Percentiles rank a stretch among this genome's conserved stretches.
phyloP scores from a whole-genome alignment of 768 basidiomycete genomes.

The Cystobasidium tubakii region DNA sequence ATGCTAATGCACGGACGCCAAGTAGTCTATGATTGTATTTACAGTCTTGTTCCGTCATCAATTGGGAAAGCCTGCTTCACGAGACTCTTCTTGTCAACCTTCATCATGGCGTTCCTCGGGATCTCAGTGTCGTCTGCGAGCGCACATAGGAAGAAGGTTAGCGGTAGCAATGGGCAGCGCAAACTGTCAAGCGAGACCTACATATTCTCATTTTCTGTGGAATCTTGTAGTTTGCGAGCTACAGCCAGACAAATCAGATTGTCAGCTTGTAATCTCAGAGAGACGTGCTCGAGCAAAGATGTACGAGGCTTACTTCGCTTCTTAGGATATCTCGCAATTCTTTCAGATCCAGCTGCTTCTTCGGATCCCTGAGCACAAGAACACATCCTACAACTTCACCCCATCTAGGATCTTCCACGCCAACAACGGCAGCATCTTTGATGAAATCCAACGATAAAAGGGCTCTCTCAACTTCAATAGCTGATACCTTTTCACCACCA shows the following conservation, averaged over 20 bases:
- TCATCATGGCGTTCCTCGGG: slow-evolving; percentile 43
- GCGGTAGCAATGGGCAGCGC: too few relatives aligned
- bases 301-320: neutral
- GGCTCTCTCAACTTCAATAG: slow-evolving; percentile 46
- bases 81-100: slow-evolving; percentile 39
- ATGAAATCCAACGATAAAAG: slow-evolving; percentile 44
- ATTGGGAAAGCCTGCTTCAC: slow-evolving; percentile 21
- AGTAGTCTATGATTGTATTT: too few relatives aligned
- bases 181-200: neutral
- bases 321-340: slow-evolving; percentile 37
- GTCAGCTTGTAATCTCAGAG: too few relatives aligned
- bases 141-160: neutral
- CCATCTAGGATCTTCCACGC: slow-evolving; percentile 46
- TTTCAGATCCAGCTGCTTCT: slow-evolving; percentile 35
- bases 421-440: slow-evolving; percentile 47
- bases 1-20: too few relatives aligned
- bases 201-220: slow-evolving; percentile 33
- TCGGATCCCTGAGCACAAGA: slow-evolving; percentile 23
- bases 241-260: neutral
- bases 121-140: slow-evolving; percentile 34
- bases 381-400: slow-evolving; percentile 46
- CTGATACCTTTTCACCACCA: slow-evolving; percentile 48
- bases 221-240: slow-evolving; percentile 32
- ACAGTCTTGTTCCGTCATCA: neutral
- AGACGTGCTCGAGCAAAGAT: neutral